A percentile compares a stretch with the other conserved stretches of the same genome.
Conservation (phyloP, 2,329 filamentous ascomycete genomes). For the Aciculosporium take region DNA sequence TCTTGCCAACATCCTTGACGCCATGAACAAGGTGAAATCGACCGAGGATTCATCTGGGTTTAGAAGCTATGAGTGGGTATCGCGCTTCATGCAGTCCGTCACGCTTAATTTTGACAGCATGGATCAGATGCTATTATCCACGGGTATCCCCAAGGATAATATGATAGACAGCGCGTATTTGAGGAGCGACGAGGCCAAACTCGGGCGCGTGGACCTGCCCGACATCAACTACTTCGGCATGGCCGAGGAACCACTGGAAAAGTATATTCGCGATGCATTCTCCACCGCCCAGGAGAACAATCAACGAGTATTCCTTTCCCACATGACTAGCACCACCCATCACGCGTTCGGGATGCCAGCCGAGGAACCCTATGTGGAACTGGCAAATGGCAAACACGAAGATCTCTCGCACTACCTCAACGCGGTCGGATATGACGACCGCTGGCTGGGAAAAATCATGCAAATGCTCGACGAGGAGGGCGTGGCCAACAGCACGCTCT, state of each 20-base stretch:
- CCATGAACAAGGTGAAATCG: slow-evolving; percentile 14
- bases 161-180: slow-evolving; percentile 18
- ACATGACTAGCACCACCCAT: slow-evolving; percentile 22
- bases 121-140: slow-evolving; percentile 12
- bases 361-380: slow-evolving; percentile 14
- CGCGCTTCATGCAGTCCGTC: slow-evolving; percentile 18
- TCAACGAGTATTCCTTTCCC: slow-evolving; percentile 20
- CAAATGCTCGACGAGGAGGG: slow-evolving; percentile 17
- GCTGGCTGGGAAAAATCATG: slow-evolving; percentile 19
- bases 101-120: slow-evolving; percentile 19
- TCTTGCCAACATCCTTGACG: slow-evolving; percentile 24
- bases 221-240: slow-evolving; percentile 23
- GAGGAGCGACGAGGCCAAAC: slow-evolving; percentile 12
- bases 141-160: slow-evolving; percentile 16
- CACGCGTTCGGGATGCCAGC: slow-evolving; percentile 19
- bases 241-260: slow-evolving; percentile 16
- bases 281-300: slow-evolving; percentile 15
- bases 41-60: slow-evolving; percentile 9
- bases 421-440: slow-evolving; percentile 18
- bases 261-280: slow-evolving; percentile 21
- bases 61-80: slow-evolving; percentile 16
- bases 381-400: slow-evolving; percentile 13
- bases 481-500: slow-evolving; percentile 19
- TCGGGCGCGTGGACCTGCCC: slow-evolving; percentile 14
- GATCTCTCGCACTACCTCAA: slow-evolving; percentile 22